Base-by-base conservation (phyloP, 495 filamentous ascomycete species). In the Lasiosphaeria hispida region DNA sequence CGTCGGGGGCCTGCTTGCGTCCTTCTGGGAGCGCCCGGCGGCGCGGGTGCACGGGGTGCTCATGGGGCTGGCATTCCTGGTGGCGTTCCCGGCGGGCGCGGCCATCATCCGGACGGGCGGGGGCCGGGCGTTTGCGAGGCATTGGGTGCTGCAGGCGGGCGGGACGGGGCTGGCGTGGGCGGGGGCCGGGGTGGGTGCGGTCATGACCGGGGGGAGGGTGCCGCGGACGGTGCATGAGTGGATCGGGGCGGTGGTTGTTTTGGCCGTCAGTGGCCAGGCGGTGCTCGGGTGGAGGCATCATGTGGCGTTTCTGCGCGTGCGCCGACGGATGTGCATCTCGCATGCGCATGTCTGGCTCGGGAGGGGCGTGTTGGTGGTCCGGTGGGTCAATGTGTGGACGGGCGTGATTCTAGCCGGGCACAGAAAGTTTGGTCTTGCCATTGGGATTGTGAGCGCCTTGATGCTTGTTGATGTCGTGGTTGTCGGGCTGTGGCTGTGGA, bases 271-370 rank as follows among this genome's bases (percentile, higher is more conserved):
- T 0, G 36, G 62, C 6, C 69, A 71, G 60, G 54, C 30, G 10
- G 23, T 71, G 1, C 43, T 71, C 15, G 69, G 69, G 7, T 71
- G 69, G 69, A 55, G 69, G 40, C 69, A 71, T 18, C 69, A 71
- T 43, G 37, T 67, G 19, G 58, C 41, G 18, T 71, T 70, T 41
- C 3, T 70, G 34, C 47, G 55, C 40, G 49, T 68, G 3, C 49
- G 55, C 10, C 42, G 62, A 35, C 36, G 64, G 40, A 71, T 64
- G 10, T 68, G 64, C 68, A 57, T 71, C 4, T 66, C 69, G 6
- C 17, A 60, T 43, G 61, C 14, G 36, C 66, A 69, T 34, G 58
- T 69, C 18, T 64, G 58, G 65, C 55, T 71, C 10, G 69, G 69
- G 10, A 19, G 65, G 52, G 19, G 17, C 10, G 44, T 54, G 3